Evolutionary conservation across 768 basidiomycete species (phyloP).

Genomic region (Cystofilobasidium bisporidii): DNA sequence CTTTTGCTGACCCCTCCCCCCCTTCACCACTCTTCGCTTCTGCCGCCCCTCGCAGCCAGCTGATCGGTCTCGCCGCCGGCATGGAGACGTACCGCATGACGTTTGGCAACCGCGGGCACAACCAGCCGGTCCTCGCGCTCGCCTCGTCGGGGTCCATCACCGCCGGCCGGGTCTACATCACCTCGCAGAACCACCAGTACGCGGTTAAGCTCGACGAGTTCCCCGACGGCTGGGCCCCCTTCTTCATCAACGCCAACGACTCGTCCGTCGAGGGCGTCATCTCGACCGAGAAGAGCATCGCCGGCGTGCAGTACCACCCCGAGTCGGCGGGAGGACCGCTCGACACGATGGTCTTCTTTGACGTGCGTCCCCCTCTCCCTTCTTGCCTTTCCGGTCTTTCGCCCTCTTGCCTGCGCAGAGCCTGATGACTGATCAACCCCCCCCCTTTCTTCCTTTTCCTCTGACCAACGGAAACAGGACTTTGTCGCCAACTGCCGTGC

Average conservation of each 20-base stretch:
- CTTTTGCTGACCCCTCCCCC: too few species aligned
- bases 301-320: conserved; percentile 99
- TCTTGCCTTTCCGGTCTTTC: neutral
- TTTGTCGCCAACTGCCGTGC: conserved; percentile 48
- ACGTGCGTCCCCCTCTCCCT: conserved; percentile 48
- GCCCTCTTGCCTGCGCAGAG: too few species aligned
- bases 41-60: conserved; percentile 45
- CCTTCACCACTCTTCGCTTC: neutral
- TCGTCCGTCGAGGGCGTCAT: conserved; percentile 98
- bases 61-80: conserved; percentile 95
- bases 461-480: conserved; percentile 78
- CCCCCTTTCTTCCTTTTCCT: conserved; percentile 1
- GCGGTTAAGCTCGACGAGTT: conserved; percentile 91
- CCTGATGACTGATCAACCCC: neutral
- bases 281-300: conserved; percentile 77
- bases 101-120: conserved; percentile 96
- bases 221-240: conserved; percentile 95
- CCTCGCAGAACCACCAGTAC: conserved; percentile 82
- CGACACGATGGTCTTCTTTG: conserved; percentile 96
- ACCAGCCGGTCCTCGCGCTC: conserved; percentile 92
- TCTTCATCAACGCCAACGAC: conserved; percentile 95
- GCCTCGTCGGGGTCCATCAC: conserved; percentile 88
- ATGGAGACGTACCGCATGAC: conserved; percentile 96
- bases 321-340: conserved; percentile 97
- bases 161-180: conserved; percentile 94